phyloP scores from a whole-genome alignment of 2,329 filamentous ascomycete species.

The Graphiopsis chlorocephala region DNA sequence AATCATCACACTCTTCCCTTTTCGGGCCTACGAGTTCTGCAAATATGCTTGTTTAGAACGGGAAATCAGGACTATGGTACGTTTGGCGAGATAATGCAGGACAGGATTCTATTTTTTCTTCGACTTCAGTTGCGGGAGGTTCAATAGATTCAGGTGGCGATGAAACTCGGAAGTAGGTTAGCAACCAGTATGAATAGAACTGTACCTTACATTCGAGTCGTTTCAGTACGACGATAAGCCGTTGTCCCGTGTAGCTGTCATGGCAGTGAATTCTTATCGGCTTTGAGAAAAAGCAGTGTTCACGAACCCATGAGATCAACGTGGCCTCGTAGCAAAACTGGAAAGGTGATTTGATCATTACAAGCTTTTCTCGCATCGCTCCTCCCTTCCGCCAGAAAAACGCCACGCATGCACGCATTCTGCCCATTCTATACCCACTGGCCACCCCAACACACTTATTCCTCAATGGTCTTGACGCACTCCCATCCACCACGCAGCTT shows the following conservation, averaged over 20 bases:
- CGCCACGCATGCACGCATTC: not conserved
- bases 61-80: too few species aligned
- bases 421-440: not conserved
- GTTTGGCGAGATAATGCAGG: too few species aligned
- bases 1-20: not conserved
- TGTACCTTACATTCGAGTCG: not conserved
- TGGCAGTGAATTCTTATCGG: not conserved
- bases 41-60: too few species aligned
- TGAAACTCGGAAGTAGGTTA: not conserved
- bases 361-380: not conserved
- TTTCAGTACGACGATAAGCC: too few species aligned
- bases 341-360: conserved; percentile 7
- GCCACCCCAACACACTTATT: conserved; percentile 31
- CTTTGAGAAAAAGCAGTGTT: not conserved
- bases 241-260: not conserved
- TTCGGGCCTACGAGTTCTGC: too few species aligned
- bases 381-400: not conserved
- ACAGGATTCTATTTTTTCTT: too few species aligned
- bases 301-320: not conserved
- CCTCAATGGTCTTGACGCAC: conserved; percentile 89
- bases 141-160: not conserved
- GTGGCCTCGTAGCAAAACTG: not conserved
- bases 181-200: not conserved
- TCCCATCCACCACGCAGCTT: conserved; percentile 96
- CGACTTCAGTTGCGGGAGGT: not conserved